phyloP scores from a whole-genome alignment of 2,329 filamentous ascomycete genomes.

The Exophiala sp. region DNA sequence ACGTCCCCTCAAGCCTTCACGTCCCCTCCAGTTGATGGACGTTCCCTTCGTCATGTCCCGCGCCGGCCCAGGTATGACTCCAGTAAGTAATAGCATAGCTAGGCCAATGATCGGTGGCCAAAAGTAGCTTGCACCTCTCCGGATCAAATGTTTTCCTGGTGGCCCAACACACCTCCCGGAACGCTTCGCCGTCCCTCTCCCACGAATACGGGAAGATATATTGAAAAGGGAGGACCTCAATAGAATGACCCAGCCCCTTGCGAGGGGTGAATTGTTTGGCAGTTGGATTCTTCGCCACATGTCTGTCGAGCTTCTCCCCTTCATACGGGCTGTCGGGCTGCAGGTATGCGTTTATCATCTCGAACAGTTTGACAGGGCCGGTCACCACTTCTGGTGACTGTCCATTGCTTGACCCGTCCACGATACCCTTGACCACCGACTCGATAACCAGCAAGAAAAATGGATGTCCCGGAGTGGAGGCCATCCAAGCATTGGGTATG shows the following conservation, averaged over 20 bases:
- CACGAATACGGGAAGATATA: slow-evolving; percentile 29
- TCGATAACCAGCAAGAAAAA: slow-evolving; percentile 33
- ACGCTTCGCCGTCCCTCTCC: slow-evolving; percentile 26
- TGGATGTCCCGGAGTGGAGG: slow-evolving; percentile 34
- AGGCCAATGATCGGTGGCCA: slow-evolving; percentile 26
- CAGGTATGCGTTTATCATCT: slow-evolving; percentile 20
- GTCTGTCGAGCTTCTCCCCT: slow-evolving; percentile 20
- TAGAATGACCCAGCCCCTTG: slow-evolving; percentile 20
- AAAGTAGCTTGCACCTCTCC: slow-evolving; percentile 24
- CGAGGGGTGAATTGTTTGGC: slow-evolving; percentile 22
- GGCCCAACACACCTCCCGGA: slow-evolving; percentile 24
- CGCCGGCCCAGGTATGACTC: slow-evolving; percentile 27
- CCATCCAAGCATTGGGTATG: slow-evolving; percentile 39
- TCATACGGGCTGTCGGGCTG: slow-evolving; percentile 8
- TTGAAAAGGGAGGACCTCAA: slow-evolving; percentile 24
- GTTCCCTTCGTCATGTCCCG: slow-evolving; percentile 21
- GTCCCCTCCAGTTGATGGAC: slow-evolving; percentile 10
- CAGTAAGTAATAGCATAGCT: slow-evolving; percentile 29
- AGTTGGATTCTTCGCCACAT: slow-evolving; percentile 23
- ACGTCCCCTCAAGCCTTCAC: not conserved
- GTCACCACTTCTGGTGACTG: slow-evolving; percentile 21
- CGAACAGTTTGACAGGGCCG: slow-evolving; percentile 24
- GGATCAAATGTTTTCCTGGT: slow-evolving; percentile 20
- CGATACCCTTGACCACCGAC: slow-evolving; percentile 18
- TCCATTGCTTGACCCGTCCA: not conserved